These are phyloP conservation scores for Magnolia changhungtana DNA, from an alignment of 164 flowering plant species.

Conservation along the genomic window DNA sequence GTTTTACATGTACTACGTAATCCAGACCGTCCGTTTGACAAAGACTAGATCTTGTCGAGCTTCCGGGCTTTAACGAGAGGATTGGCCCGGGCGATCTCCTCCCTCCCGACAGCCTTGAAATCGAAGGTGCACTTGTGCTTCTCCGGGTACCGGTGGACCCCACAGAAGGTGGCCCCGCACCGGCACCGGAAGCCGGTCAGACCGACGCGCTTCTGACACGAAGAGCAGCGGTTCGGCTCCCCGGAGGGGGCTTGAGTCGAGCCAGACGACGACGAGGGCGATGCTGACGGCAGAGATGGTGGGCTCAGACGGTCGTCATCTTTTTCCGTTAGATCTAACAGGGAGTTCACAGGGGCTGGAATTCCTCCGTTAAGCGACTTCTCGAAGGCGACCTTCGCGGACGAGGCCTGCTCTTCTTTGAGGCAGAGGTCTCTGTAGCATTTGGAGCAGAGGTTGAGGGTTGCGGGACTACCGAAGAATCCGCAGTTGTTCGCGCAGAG, in stretches of 20 bases:
- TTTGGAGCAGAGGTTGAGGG: slow-evolving; percentile 64
- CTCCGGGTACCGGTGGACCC: slow-evolving; percentile 76
- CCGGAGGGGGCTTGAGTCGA: slow-evolving; percentile 1
- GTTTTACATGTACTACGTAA: background rate
- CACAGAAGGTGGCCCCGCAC: slow-evolving; percentile 63
- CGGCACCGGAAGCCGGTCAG: slow-evolving; percentile 64
- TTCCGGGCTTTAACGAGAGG: slow-evolving; percentile 61
- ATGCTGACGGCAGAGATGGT: background rate
- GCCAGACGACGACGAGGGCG: background rate
- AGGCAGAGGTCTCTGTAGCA: slow-evolving; percentile 56
- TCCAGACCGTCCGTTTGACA: background rate
- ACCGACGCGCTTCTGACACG: slow-evolving; percentile 60
- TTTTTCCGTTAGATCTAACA: slow-evolving; percentile 13
- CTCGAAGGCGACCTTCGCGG: slow-evolving; percentile 42
- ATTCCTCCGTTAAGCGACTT: slow-evolving; percentile 28
- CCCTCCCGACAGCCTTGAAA: slow-evolving; percentile 55
- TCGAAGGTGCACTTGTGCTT: slow-evolving; percentile 64
- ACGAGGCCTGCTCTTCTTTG: slow-evolving; percentile 49
- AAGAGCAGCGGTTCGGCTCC: slow-evolving; percentile 41
- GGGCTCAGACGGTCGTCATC: slow-evolving; percentile 6
- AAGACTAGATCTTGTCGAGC: slow-evolving; percentile 40
- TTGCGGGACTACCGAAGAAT: slow-evolving; percentile 67
- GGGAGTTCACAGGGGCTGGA: slow-evolving; percentile 16
- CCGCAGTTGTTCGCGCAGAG: slow-evolving; percentile 82
- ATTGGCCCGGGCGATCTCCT: slow-evolving; percentile 59